Evolutionary conservation across 371 early-diverging fungal genomes (phyloP), one percentile per base, ranked within the genome.

Genomic region (Mortierella sp.): DNA sequence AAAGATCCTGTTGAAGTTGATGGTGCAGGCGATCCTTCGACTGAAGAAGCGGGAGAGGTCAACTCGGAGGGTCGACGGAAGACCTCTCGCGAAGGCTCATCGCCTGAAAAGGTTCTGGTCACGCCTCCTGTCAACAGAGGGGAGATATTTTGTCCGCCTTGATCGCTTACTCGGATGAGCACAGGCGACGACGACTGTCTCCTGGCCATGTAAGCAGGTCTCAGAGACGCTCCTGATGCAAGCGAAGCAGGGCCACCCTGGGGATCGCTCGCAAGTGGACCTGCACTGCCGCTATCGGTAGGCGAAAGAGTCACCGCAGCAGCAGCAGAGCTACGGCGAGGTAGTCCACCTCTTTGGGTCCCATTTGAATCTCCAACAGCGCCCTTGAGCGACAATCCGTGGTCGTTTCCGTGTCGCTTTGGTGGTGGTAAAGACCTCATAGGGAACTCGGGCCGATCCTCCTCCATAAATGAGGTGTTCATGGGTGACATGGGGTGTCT

Each of bases 161-260:
- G 84, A 24, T 76, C 84, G 31, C 65, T 79, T 45, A 81, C 68
- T 28, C 84, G 75, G 55, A 81, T 84, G 52, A 84, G 28, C 8
- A 84, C 84, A n/a, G 84, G 81, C 7, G 84, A 84, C 0, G 84
- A 80, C 2, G 84, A 84, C 26, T 80, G 78, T 42, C 84, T 55
- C 28, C 84, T 54, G 0, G 79, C 44, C 50, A 76, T 24, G 34
- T 75, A 78, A 6, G 71, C 47, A 14, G 84, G 84, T 38, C 81
- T 34, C 54, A 77, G 31, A 52, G 44, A 31, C 0, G 54, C 44
- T 14, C 52, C 24, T 16, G 78, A 38, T 10, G 52, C 28, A 5
- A 68, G 13, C 38, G 74, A 70, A 14, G 44, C 19, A 2, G 47
- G 8, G 6, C 24, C 42, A 3, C 19, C 55, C 44, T 31, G 57